These are phyloP conservation scores for Colletotrichum lindemuthianum DNA, from an alignment of 2,329 filamentous ascomycete genomes.

Conservation along the genomic window DNA sequence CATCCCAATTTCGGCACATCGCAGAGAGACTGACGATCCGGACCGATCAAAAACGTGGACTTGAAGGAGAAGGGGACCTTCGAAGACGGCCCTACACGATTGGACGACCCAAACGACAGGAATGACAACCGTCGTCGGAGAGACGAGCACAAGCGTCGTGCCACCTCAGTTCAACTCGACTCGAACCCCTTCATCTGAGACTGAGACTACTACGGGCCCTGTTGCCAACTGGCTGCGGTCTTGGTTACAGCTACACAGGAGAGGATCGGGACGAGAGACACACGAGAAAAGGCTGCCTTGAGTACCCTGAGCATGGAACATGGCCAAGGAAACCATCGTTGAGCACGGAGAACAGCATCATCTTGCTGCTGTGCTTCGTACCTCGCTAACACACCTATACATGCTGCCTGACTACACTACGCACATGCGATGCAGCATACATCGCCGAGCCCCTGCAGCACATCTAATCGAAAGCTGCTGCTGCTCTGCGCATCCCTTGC, in stretches of 20 bases:
- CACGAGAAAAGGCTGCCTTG: background rate
- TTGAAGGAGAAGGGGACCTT: background rate
- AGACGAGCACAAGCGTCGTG: background rate
- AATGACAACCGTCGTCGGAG: background rate
- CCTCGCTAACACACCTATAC: background rate
- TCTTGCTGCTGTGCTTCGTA: background rate
- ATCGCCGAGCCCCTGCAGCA: conserved; percentile 1
- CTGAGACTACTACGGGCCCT: conserved; percentile 6
- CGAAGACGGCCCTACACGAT: too few species aligned
- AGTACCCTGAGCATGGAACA: background rate
- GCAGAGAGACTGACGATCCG: conserved; percentile 4
- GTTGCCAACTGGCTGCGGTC: conserved; percentile 4
- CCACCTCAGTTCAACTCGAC: too few species aligned
- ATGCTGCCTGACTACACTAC: background rate
- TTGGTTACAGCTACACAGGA: too few species aligned
- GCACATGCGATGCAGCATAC: background rate
- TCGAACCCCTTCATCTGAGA: conserved; percentile 6
- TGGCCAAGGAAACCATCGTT: too few species aligned
- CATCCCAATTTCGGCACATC: conserved; percentile 18
- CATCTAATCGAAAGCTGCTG: background rate
- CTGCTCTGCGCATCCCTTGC: conserved; percentile 21
- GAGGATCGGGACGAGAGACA: conserved; percentile 12
- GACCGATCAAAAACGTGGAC: conserved; percentile 9
- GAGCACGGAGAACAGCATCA: background rate
- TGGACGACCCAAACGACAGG: background rate